Conservation (phyloP, 768 basidiomycete genomes). For the Mycena crocata region DNA sequence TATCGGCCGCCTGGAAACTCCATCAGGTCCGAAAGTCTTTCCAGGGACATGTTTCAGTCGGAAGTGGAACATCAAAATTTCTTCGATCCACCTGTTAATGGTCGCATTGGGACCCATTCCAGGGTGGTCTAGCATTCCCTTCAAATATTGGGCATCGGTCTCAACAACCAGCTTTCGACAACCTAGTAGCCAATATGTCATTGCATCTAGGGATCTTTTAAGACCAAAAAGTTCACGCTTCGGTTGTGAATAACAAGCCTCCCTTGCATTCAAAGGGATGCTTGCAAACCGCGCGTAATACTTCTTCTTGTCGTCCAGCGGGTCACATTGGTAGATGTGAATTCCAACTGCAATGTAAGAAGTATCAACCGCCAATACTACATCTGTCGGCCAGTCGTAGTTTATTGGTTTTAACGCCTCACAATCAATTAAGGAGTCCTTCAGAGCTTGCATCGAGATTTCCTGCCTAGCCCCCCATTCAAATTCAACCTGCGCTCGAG, state of each 20-base stretch:
- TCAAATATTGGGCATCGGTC: too few relatives aligned
- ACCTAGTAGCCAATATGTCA: conserved; percentile 34
- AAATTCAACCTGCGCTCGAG: neutral
- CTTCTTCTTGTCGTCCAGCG: conserved; percentile 26
- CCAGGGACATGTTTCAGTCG: conserved; percentile 38
- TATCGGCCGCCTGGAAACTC: neutral
- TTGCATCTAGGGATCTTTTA: conserved; percentile 34
- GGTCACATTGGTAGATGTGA: conserved; percentile 48
- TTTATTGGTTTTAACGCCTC: conserved; percentile 36
- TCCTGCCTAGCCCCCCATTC: neutral
- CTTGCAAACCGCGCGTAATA: conserved; percentile 49
- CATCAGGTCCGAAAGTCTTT: conserved; percentile 1
- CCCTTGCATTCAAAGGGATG: conserved; percentile 47
- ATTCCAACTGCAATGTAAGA: conserved; percentile 47
- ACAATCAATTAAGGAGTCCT: neutral
- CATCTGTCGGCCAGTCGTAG: conserved; percentile 34
- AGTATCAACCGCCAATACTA: conserved; percentile 44
- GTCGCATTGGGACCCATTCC: conserved; percentile 47
- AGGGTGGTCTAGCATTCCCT: conserved; percentile 47
- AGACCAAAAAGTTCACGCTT: conserved; percentile 55
- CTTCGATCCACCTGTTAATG: conserved; percentile 51
- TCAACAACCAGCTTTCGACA: conserved; percentile 42
- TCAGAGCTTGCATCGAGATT: neutral
- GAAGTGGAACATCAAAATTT: conserved; percentile 48
- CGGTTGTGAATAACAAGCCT: conserved; percentile 48